Evolutionary conservation across 2,329 filamentous ascomycete species (phyloP).

Genomic region (Catunica adiposa): DNA sequence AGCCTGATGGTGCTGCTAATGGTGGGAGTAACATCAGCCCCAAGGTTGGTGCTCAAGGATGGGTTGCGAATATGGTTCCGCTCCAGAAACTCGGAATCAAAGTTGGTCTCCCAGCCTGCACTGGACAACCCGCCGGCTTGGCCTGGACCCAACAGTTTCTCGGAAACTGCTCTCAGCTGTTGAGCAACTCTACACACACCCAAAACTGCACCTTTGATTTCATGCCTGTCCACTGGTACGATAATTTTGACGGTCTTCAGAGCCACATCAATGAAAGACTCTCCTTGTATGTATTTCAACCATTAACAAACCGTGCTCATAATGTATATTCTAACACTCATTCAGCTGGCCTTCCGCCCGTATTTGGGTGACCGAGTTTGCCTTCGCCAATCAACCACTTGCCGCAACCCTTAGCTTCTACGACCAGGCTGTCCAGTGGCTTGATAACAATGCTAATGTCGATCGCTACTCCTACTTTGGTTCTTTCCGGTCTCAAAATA

Average conservation of each 20-base stretch:
- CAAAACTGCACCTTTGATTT: constrained; percentile 47
- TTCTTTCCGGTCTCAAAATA: constrained; percentile 50
- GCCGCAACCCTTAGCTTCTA: constrained; percentile 46
- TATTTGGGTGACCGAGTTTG: constrained; percentile 71
- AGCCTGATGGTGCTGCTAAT: constrained; percentile 45
- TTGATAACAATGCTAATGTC: constrained; percentile 42
- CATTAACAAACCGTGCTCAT: no score
- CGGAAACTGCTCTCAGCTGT: constrained; percentile 41
- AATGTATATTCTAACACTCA: neutral
- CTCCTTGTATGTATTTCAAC: constrained; percentile 20
- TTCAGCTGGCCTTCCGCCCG: constrained; percentile 40
- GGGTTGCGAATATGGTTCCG: constrained; percentile 57
- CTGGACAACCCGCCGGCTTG: constrained; percentile 41
- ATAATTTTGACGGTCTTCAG: constrained; percentile 51
- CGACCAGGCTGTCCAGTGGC: constrained; percentile 47
- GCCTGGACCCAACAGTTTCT: constrained; percentile 54
- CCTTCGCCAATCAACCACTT: constrained; percentile 40
- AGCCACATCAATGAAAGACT: constrained; percentile 43
- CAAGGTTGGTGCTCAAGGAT: constrained; percentile 44
- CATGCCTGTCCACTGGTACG: constrained; percentile 51
- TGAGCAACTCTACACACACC: constrained; percentile 26
- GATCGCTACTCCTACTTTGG: constrained; percentile 62
- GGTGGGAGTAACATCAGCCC: constrained; percentile 50
- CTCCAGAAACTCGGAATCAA: constrained; percentile 46
- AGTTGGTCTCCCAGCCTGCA: constrained; percentile 55